Percentiles rank a stretch among this genome's conserved stretches.
These are phyloP conservation scores for Skeletonema menzelii DNA, from an alignment of 108 stramenopile genomes.

Conservation along the genomic window DNA sequence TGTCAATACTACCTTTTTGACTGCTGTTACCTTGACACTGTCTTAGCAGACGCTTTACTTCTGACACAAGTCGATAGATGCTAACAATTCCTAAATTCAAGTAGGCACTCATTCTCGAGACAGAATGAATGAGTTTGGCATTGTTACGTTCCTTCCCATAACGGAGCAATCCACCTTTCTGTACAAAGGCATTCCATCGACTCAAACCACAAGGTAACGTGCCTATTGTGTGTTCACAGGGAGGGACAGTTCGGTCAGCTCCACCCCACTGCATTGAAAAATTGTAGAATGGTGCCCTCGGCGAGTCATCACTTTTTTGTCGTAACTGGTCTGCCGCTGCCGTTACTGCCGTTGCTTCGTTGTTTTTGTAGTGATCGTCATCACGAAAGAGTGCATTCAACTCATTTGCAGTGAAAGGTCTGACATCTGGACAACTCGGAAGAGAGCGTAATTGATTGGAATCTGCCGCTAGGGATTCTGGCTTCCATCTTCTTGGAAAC, in stretches of 20 bases:
- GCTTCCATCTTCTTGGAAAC: conserved; percentile 33
- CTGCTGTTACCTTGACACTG: conserved; percentile 2
- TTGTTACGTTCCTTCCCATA: conserved; percentile 62
- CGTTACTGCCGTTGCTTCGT: not conserved
- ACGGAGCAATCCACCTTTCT: conserved; percentile 30
- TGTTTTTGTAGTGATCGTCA: conserved; percentile 5
- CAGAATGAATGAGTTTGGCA: conserved; percentile 48
- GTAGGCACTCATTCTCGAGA: conserved; percentile 68
- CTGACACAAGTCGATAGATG: conserved; percentile 57
- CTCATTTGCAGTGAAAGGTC: conserved; percentile 31
- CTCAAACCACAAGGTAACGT: conserved; percentile 32
- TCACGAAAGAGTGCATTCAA: conserved; percentile 4
- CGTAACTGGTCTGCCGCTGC: not conserved
- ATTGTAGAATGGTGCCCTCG: conserved; percentile 12
- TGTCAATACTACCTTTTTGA: conserved; percentile 37
- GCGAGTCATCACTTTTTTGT: not conserved
- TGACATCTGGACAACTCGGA: conserved; percentile 21
- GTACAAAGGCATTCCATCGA: conserved; percentile 58
- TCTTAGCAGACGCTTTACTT: conserved; percentile 34
- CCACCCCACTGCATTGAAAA: conserved; percentile 53
- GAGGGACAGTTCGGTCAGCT: conserved; percentile 53
- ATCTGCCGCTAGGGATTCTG: not conserved
- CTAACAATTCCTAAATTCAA: conserved; percentile 69
- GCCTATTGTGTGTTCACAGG: conserved; percentile 68
- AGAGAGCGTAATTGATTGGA: not conserved